A percentile compares a stretch with the other conserved stretches of the same genome.
phyloP scores from a whole-genome alignment of 176 grass and related monocot genomes.

The Oryza meridionalis region DNA sequence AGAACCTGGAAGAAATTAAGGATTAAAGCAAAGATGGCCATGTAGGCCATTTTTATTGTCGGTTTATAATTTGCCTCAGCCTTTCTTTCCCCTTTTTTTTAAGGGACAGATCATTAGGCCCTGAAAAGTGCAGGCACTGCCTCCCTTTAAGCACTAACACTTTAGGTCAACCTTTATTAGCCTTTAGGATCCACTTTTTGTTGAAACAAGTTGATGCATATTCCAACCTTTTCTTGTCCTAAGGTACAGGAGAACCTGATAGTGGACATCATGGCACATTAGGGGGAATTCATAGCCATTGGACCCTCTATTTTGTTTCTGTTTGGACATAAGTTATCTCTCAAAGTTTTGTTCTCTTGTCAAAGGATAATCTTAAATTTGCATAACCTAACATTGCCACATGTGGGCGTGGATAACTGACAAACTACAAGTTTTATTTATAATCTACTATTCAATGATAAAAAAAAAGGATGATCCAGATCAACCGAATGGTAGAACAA shows the following conservation, averaged over 20 bases:
- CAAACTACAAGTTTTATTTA: background rate
- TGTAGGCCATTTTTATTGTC: conserved; percentile 38
- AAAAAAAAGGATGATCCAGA: background rate
- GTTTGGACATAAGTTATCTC: background rate
- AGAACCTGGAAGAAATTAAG: conserved; percentile 36
- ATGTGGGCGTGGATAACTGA: background rate
- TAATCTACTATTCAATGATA: background rate
- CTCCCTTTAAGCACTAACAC: background rate
- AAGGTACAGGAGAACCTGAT: conserved; percentile 21
- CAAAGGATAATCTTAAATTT: background rate
- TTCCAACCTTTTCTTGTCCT: conserved; percentile 34
- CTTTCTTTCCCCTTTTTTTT: conserved; percentile 28
- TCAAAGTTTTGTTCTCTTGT: background rate
- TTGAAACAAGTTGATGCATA: conserved; percentile 4
- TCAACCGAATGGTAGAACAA: background rate
- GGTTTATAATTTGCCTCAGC: conserved; percentile 38
- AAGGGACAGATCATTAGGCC: conserved; percentile 31
- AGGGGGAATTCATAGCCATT: conserved; percentile 6
- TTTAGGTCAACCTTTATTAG: conserved; percentile 26
- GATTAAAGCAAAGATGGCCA: background rate
- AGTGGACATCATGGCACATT: conserved; percentile 30
- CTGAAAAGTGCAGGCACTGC: conserved; percentile 33
- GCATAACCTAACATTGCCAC: background rate
- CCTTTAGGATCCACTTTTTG: conserved; percentile 29
- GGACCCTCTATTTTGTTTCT: background rate